Conservation (phyloP, 192 early-diverging fungal genomes). For the Coemansia sp. region DNA sequence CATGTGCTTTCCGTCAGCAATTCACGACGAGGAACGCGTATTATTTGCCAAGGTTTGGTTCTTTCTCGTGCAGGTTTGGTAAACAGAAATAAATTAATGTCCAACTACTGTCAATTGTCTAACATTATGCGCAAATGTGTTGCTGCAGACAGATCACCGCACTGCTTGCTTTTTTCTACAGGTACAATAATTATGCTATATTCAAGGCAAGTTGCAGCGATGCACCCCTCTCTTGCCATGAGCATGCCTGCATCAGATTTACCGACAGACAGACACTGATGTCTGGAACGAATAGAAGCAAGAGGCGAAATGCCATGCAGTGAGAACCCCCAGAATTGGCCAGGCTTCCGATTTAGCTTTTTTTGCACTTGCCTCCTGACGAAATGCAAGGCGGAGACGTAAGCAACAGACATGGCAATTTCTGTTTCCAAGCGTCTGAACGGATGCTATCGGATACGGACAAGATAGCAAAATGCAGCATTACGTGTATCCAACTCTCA, state of each 20-base stretch:
- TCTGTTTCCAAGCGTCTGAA: not conserved
- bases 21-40: too few species aligned
- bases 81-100: conserved; percentile 4
- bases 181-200: too few species aligned
- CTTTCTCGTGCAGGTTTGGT: not conserved
- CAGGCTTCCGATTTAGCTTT: not conserved
- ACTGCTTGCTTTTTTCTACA: not conserved
- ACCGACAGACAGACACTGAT: not conserved
- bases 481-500: not conserved
- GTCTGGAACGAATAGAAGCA: not conserved
- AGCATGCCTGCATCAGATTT: conserved; percentile 3
- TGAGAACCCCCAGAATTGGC: not conserved
- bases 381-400: not conserved
- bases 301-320: not conserved
- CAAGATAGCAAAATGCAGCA: not conserved
- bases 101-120: not conserved
- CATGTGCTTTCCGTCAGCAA: too few species aligned
- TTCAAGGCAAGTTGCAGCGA: not conserved
- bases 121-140: conserved; percentile 1
- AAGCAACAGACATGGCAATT: not conserved
- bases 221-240: not conserved
- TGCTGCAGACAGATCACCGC: not conserved
- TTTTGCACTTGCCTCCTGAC: not conserved
- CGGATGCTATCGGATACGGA: not conserved
- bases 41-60: not conserved